A percentile compares a stretch with the other conserved stretches of the same genome.
phyloP scores from a whole-genome alignment of 108 stramenopile genomes.

The Cyclotella atomus region DNA sequence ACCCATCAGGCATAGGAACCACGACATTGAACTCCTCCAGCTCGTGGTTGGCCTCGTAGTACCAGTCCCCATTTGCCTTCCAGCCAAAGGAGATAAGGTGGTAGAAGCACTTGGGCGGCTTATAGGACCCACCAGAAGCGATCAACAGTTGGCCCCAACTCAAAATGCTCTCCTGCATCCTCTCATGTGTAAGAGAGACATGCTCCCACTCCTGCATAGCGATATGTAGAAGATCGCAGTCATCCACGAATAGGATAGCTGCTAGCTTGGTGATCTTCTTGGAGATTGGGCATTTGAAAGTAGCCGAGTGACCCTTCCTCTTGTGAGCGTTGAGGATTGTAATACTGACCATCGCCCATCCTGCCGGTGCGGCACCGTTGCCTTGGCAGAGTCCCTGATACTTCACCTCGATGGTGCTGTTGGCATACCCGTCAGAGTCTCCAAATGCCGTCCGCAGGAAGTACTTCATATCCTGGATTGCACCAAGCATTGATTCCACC shows the following conservation, averaged over 20 bases:
- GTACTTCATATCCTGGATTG: conserved; percentile 17
- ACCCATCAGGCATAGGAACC: conserved; percentile 7
- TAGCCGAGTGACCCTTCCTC: not conserved
- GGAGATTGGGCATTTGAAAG: conserved; percentile 10
- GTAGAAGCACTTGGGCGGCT: conserved; percentile 18
- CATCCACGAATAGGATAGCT: conserved; percentile 6
- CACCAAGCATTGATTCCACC: not conserved
- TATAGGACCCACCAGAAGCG: conserved; percentile 11
- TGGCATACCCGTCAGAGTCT: conserved; percentile 18
- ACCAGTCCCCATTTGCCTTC: conserved; percentile 3
- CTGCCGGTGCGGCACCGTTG: not conserved
- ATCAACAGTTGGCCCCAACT: conserved; percentile 17
- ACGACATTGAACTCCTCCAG: not conserved
- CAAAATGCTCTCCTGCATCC: not conserved
- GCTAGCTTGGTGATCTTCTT: not conserved
- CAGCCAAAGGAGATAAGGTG: conserved; percentile 10
- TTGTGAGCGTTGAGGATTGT: conserved; percentile 3
- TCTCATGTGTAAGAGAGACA: not conserved
- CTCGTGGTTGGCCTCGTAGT: not conserved
- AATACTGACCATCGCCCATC: conserved; percentile 20
- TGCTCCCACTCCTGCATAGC: not conserved
- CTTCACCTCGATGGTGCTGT: conserved; percentile 8
- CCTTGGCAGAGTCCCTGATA: conserved; percentile 20
- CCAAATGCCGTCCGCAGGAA: conserved; percentile 7
- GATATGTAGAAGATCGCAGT: conserved; percentile 10